Conservation (phyloP, 2,329 filamentous ascomycete species). For the Sphaceloma murrayae region DNA sequence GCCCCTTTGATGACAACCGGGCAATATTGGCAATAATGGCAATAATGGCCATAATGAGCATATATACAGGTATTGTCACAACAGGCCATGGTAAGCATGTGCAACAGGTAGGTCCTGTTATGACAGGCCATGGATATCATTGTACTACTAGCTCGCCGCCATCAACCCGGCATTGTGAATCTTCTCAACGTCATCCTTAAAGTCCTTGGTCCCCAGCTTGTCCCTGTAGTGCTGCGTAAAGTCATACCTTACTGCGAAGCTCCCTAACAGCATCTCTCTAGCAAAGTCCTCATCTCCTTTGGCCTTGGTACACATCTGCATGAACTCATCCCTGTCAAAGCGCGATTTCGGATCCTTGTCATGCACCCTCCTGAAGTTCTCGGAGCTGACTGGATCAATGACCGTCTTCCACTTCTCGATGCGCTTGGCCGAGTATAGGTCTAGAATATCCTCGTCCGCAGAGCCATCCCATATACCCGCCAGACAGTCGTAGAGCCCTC, state of each 20-base stretch:
- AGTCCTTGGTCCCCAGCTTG: slow-evolving; percentile 11
- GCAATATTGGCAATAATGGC: too few relatives aligned
- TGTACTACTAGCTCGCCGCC: not conserved
- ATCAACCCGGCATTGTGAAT: not conserved
- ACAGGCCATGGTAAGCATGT: too few relatives aligned
- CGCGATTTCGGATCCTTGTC: slow-evolving; percentile 19
- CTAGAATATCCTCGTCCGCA: slow-evolving; percentile 26
- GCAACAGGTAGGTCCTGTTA: too few relatives aligned
- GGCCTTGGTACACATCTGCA: slow-evolving; percentile 20
- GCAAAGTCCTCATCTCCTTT: slow-evolving; percentile 21
- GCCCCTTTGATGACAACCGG: too few relatives aligned
- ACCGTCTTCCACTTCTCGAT: slow-evolving; percentile 29
- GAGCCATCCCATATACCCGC: slow-evolving; percentile 22
- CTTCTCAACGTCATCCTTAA: slow-evolving; percentile 11
- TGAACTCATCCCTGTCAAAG: slow-evolving; percentile 22
- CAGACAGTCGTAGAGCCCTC: slow-evolving; percentile 23
- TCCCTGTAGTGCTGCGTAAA: slow-evolving; percentile 22
- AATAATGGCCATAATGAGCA: too few relatives aligned
- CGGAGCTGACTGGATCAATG: slow-evolving; percentile 27
- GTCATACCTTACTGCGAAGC: slow-evolving; percentile 19
- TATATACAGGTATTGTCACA: too few relatives aligned
- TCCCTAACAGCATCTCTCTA: slow-evolving; percentile 22
- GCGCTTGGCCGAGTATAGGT: slow-evolving; percentile 30
- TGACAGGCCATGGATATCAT: not conserved
- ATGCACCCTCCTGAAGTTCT: slow-evolving; percentile 22